These are phyloP conservation scores for Aspergillus nomiae DNA, from an alignment of 2,329 filamentous ascomycete species.

Conservation along the genomic window DNA sequence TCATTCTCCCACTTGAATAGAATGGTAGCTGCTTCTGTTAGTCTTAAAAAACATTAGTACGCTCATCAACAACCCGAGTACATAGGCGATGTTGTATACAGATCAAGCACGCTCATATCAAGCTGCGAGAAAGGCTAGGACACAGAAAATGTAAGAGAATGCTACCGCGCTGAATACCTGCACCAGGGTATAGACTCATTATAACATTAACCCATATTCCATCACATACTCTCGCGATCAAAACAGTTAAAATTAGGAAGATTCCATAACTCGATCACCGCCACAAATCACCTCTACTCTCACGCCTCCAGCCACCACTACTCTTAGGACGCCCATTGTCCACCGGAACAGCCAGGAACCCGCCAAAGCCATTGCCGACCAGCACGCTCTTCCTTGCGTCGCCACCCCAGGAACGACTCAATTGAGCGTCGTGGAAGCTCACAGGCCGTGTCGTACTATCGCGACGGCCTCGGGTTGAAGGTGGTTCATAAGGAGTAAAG, in stretches of 20 bases:
- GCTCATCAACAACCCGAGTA: neutral
- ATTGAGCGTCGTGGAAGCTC: constrained; percentile 47
- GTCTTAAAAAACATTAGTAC: neutral
- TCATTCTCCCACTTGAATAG: neutral
- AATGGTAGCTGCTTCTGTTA: neutral
- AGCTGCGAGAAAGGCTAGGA: neutral
- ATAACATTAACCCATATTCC: constrained; percentile 9
- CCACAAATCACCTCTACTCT: constrained; percentile 42
- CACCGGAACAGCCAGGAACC: constrained; percentile 64
- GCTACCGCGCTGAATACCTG: neutral
- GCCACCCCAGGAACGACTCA: constrained; percentile 60
- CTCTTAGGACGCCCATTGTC: constrained; percentile 48
- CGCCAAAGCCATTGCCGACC: constrained; percentile 69
- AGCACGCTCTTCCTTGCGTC: constrained; percentile 63
- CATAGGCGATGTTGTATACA: neutral
- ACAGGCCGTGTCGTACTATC: constrained; percentile 48
- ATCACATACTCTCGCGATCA: neutral
- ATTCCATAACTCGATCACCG: constrained; percentile 22
- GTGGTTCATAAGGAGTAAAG: constrained; percentile 62
- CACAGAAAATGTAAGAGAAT: neutral
- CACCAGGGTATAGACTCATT: constrained; percentile 12
- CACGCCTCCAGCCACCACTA: constrained; percentile 34
- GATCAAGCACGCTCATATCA: neutral
- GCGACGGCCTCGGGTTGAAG: constrained; percentile 36
- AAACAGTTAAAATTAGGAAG: constrained; percentile 4